A percentile compares a stretch with the other conserved stretches of the same genome.
These are phyloP conservation scores for Pichia eremophila DNA, from an alignment of 805 yeast genomes.

Conservation along the genomic window DNA sequence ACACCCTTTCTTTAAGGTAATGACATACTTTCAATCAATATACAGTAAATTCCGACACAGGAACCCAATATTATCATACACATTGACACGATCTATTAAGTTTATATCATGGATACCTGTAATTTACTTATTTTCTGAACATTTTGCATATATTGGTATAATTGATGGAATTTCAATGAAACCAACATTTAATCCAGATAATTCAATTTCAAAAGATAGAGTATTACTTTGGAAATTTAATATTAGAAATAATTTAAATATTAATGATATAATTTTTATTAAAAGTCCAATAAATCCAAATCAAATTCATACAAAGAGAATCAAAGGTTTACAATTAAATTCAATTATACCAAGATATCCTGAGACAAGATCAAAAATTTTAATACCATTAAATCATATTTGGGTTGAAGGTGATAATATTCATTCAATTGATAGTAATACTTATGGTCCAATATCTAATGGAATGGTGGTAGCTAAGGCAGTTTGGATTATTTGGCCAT, in stretches of 20 bases:
- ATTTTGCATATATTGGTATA: conserved; percentile 62
- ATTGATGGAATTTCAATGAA: conserved; percentile 81
- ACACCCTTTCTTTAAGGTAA: not conserved
- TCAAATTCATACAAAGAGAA: conserved; percentile 66
- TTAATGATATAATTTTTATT: conserved; percentile 69
- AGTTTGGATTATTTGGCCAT: conserved; percentile 61
- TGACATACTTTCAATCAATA: not conserved
- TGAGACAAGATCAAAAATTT: conserved; percentile 54
- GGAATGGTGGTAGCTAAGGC: conserved; percentile 79
- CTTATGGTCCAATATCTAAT: conserved; percentile 79
- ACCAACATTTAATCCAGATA: conserved; percentile 66
- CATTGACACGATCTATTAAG: conserved; percentile 24
- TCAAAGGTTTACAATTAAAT: conserved; percentile 72
- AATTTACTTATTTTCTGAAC: conserved; percentile 54
- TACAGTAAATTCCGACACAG: not conserved
- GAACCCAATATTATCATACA: conserved; percentile 19
- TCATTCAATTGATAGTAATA: conserved; percentile 77
- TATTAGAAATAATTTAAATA: conserved; percentile 36
- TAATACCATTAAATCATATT: conserved; percentile 68
- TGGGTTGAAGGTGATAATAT: conserved; percentile 95
- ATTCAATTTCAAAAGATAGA: conserved; percentile 39
- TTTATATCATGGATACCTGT: conserved; percentile 76
- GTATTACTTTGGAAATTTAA: conserved; percentile 64
- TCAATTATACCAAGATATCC: conserved; percentile 49
- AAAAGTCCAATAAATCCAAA: conserved; percentile 78